Conservation (phyloP, 805 yeast genomes). For the Hanseniaspora vineae region DNA sequence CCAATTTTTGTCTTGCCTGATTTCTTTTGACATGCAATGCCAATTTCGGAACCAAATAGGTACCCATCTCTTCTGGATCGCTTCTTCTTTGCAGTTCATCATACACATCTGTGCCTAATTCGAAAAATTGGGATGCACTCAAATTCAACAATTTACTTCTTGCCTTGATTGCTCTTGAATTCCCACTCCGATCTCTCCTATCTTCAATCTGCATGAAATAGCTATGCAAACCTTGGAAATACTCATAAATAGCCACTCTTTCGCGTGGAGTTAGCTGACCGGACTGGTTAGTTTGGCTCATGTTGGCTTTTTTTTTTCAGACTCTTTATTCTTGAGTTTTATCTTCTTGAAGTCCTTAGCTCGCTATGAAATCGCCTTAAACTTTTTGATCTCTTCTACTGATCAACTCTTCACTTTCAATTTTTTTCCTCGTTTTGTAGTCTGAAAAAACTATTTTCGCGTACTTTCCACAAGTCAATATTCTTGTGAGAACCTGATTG, state of each 20-base stretch:
- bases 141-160: slow-evolving; percentile 74
- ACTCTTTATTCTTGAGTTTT: neutral
- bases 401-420: too few species aligned
- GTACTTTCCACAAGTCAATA: too few species aligned
- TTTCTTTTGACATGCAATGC: slow-evolving; percentile 87
- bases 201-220: neutral
- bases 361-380: too few species aligned
- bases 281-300: neutral
- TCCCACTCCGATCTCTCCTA: slow-evolving; percentile 19
- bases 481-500: too few species aligned
- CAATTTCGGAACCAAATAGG: slow-evolving; percentile 53
- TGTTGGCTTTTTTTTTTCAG: neutral
- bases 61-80: slow-evolving; percentile 42
- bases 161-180: slow-evolving; percentile 60
- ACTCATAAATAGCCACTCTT: neutral
- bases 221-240: neutral
- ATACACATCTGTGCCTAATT: slow-evolving; percentile 84
- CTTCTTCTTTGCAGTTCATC: slow-evolving; percentile 82
- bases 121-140: slow-evolving; percentile 72
- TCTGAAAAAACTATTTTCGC: too few species aligned
- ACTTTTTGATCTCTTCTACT: too few species aligned
- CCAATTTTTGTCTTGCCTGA: slow-evolving; percentile 85
- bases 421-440: too few species aligned
- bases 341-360: neutral
- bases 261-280: neutral